Conservation (phyloP, 768 basidiomycete genomes). For the Mycena venus region DNA sequence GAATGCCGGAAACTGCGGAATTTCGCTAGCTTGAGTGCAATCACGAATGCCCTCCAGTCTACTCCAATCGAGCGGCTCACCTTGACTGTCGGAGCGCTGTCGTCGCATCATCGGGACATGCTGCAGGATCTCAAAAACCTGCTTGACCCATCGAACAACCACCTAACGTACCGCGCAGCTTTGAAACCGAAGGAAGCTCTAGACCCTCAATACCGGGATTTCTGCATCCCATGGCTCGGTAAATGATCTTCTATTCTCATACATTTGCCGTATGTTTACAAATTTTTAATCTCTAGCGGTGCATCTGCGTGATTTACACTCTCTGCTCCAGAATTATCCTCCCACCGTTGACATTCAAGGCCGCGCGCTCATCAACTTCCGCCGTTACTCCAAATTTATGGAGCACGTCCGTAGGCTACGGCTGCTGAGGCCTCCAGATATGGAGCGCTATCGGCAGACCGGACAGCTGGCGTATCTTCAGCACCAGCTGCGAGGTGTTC, state of each 20-base stretch:
- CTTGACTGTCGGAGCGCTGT: conserved; percentile 48
- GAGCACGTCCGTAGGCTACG: conserved; percentile 50
- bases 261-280: background rate
- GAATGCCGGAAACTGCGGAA: conserved; percentile 61
- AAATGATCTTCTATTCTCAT: conserved; percentile 18
- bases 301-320: conserved; percentile 53
- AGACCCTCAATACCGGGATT: conserved; percentile 37
- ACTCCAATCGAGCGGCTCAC: conserved; percentile 51
- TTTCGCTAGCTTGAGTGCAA: conserved; percentile 58
- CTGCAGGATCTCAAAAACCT: conserved; percentile 51
- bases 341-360: conserved; percentile 45
- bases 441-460: conserved; percentile 46
- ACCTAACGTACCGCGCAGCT: conserved; percentile 52
- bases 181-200: conserved; percentile 39
- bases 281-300: conserved; percentile 43
- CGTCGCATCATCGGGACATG: conserved; percentile 41
- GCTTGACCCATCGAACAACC: conserved; percentile 49
- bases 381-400: conserved; percentile 54
- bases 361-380: conserved; percentile 57
- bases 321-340: conserved; percentile 48
- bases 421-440: conserved; percentile 48
- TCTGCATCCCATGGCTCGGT: conserved; percentile 60
- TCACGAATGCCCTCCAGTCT: conserved; percentile 58
- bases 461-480: conserved; percentile 59
- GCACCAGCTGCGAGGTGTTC: conserved; percentile 50